These are phyloP conservation scores for Exserohilum turcica DNA, from an alignment of 2,329 filamentous ascomycete species.

Conservation along the genomic window DNA sequence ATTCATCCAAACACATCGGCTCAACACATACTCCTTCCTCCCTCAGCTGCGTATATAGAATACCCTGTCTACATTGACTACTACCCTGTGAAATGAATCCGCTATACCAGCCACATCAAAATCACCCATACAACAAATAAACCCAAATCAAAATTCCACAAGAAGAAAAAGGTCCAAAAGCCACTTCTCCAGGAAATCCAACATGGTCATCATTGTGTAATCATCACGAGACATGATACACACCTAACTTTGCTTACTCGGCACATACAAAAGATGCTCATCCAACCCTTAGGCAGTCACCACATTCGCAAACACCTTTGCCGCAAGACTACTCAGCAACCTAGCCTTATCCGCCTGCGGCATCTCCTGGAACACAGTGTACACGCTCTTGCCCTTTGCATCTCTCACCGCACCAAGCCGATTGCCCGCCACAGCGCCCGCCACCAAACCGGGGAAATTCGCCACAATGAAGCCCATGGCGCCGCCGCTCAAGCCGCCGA, in stretches of 20 bases:
- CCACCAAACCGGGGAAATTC: constrained; percentile 86
- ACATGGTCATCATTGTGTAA: constrained; percentile 15
- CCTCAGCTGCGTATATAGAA: no score
- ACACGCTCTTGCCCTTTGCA: constrained; percentile 92
- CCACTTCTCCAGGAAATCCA: constrained; percentile 22
- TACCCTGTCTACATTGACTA: no score
- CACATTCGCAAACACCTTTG: constrained; percentile 82
- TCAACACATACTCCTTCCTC: no score
- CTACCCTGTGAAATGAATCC: no score
- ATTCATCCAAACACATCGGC: no score
- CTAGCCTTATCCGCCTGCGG: constrained; percentile 81
- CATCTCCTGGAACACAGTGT: constrained; percentile 86
- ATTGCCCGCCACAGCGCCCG: constrained; percentile 91
- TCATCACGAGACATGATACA: not conserved
- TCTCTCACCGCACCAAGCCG: constrained; percentile 88
- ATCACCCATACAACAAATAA: not conserved
- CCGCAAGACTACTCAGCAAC: constrained; percentile 81
- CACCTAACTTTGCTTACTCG: no score
- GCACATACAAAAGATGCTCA: no score
- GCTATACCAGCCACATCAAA: no score
- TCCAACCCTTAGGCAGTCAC: constrained; percentile 49
- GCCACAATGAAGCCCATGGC: constrained; percentile 94
- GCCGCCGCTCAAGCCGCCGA: constrained; percentile 85
- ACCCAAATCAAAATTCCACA: no score
- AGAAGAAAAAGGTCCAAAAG: not conserved